Evolutionary conservation across 768 basidiomycete genomes (phyloP).

Genomic region (Suillus brevipes): DNA sequence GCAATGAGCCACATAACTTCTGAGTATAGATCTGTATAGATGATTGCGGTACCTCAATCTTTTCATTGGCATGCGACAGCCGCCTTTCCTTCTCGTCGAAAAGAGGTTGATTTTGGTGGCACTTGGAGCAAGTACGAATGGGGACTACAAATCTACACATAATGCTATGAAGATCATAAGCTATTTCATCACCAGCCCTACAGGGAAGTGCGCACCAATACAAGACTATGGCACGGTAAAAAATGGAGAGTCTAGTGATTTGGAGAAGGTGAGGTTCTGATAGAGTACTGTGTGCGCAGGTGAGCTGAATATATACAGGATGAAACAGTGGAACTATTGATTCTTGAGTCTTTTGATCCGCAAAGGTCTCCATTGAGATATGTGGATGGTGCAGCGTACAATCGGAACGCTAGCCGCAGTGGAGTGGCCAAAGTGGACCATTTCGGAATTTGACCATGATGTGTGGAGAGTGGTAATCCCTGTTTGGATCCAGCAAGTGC

Average conservation of each 20-base stretch:
- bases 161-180: neutral
- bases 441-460: neutral
- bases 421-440: neutral
- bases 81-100: constrained; percentile 19
- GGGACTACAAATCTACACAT: constrained; percentile 34
- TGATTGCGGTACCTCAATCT: constrained; percentile 19
- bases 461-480: neutral
- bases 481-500: neutral
- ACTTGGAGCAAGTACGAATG: constrained; percentile 33
- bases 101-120: constrained; percentile 26
- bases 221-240: neutral
- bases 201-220: neutral
- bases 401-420: neutral
- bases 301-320: neutral
- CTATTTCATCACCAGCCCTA: neutral
- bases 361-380: neutral
- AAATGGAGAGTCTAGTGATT: neutral
- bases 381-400: neutral
- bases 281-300: no score
- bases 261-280: neutral
- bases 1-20: neutral
- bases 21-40: neutral
- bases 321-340: neutral
- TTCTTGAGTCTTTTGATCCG: neutral
- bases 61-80: constrained; percentile 20